Percentiles rank a stretch among this genome's conserved stretches.
Evolutionary conservation across 192 early-diverging fungal genomes (phyloP).

Genomic region (Mortierella alpina): DNA sequence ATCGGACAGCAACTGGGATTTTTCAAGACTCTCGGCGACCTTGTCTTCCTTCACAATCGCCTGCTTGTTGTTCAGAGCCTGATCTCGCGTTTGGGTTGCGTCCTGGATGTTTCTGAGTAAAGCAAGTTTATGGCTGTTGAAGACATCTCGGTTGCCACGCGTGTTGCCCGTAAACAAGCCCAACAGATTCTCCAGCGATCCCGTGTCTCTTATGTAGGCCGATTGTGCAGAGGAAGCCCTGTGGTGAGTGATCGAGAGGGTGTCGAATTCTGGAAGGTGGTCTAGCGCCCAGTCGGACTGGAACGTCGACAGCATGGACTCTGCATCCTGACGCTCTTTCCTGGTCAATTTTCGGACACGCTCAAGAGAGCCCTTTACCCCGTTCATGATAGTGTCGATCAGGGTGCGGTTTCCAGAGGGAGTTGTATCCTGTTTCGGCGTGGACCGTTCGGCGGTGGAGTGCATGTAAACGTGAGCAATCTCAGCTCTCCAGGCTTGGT

Average conservation of each 20-base stretch:
- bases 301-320: too few relatives aligned
- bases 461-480: too few relatives aligned
- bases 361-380: too few relatives aligned
- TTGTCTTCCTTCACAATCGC: neutral
- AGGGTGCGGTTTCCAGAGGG: too few relatives aligned
- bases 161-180: slow-evolving; percentile 13
- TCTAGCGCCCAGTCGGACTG: neutral
- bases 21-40: neutral
- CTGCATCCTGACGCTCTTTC: too few relatives aligned
- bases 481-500: too few relatives aligned
- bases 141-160: slow-evolving; percentile 19
- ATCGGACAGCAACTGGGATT: neutral
- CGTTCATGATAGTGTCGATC: too few relatives aligned
- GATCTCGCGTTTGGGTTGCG: neutral
- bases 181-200: neutral
- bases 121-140: slow-evolving; percentile 10
- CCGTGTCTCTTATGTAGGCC: too few relatives aligned
- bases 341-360: too few relatives aligned
- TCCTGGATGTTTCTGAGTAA: slow-evolving; percentile 14
- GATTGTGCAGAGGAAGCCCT: neutral
- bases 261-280: neutral
- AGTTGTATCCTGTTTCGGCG: too few relatives aligned
- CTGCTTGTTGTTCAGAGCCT: slow-evolving; percentile 1
- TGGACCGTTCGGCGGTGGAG: too few relatives aligned
- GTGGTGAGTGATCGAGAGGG: neutral